Evolutionary conservation across 257 asterid species (phyloP), one percentile per base, ranked within the genome.

Genomic region (Paulownia fortunei): DNA sequence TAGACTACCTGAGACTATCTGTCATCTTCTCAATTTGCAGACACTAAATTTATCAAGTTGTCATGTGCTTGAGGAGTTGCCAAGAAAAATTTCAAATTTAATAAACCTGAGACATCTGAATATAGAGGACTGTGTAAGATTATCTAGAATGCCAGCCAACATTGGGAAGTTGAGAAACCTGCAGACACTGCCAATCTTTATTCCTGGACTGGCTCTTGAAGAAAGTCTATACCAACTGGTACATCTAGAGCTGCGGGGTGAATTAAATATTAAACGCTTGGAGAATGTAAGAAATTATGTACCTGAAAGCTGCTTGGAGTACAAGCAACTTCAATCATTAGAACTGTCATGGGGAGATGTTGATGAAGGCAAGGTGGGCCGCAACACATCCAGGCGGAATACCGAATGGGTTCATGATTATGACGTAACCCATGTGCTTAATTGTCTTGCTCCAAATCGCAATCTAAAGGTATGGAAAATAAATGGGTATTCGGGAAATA

Each of bases 131-230:
- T 64, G 52, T 18, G 51, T 64, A 36, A 64, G 51, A 6, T 30
- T 64, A 1, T 64, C 51, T 36, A 18, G 27, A 3, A 64, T 37
- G 32, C 51, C 71, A 64, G 18, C 71, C 52, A 8, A n/a, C 18
- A 37, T 64, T 64, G 9, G 52, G 32, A 3, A 9, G 8, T 64
- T 64, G 24, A 4, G 8, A 2, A 64, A 64, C 37, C 71, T 64
- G 37, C 71, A 64, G 71, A 64, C 71, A 9, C 18, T 64, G 52
- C 71, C 71, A 64, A 10, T 64, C 30, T 64, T 64, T 39, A 37
- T 64, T 3, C 30, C 37, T 64, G 71, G 71, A 64, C 18, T 8
- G 7, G 27, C 5, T n/a, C 5, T 0, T 18, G 34, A n/a, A 2
- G 18, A 19, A 4, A 37, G 71, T 52, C 71, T 64, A 52, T 1